Base-by-base conservation (phyloP, 2,329 filamentous ascomycete species). In the Dactylonectria estremocensis region DNA sequence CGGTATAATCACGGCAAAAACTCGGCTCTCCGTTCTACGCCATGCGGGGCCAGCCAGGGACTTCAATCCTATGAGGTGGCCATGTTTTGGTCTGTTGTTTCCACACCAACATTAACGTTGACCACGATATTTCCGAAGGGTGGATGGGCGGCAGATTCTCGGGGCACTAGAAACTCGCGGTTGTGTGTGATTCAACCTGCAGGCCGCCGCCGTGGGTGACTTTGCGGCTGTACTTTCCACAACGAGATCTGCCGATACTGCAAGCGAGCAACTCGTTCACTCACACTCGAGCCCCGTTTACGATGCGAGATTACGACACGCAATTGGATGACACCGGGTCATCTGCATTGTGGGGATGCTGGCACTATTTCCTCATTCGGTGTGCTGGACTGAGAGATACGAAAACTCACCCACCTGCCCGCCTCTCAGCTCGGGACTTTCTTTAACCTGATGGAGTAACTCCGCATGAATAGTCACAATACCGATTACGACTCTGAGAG, bases 1-100 rank as follows among this genome's bases (percentile, higher is more conserved):
- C 45, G 18, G 43, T 48, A 46, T 43, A 60, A 37, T n/a, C 18
- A 60, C 57, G 57, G 57, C 33, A 43, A 31, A 60, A 60, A 31
- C 52, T 46, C 57, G 57, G 57, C 5, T 52, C 31, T 9, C 10
- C 3, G 18, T 20, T 7, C 22, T 18, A 14, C 46, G 46, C 46
- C 5, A 13, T 9, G 46, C 20, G 46, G 46, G 20, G 46, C 1
- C 46, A 10, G 10, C 22, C 13, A 49, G 46, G 18, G 20, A 22
- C 13, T 14, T 9, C 20, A 49, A 49, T 20, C 18, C 46, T 43
- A 37, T 43, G 40, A 28, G 40, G 8, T 8, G 6, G 9, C 35
- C 35, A 14, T 37, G 35, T 37, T 37, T 37, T 11, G 5, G 24
- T 4, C 35, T 11, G 8, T n/a, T 43, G n/a, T 43, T 8, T n/a